These are phyloP conservation scores for Schizosaccharomyces cryophilus DNA, from an alignment of 805 yeast genomes.

Conservation along the genomic window DNA sequence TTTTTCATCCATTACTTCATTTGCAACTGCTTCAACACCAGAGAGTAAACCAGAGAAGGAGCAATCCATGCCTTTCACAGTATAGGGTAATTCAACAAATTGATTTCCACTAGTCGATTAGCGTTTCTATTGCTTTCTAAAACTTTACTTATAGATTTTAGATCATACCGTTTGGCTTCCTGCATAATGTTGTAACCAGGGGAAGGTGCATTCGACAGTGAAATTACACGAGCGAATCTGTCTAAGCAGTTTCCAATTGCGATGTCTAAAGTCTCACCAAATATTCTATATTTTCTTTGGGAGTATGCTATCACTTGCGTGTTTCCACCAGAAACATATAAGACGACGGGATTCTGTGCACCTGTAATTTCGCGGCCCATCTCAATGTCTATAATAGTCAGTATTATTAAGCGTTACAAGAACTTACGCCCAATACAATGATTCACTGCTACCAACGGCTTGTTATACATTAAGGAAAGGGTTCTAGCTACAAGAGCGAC, in stretches of 20 bases:
- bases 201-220: slow-evolving; percentile 76
- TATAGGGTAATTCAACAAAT: slow-evolving; percentile 64
- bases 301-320: slow-evolving; percentile 96
- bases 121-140: neutral
- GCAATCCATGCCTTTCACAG: slow-evolving; percentile 95
- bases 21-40: slow-evolving; percentile 55
- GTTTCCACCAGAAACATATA: slow-evolving; percentile 94
- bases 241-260: slow-evolving; percentile 96
- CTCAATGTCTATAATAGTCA: slow-evolving; percentile 41
- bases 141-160: no score
- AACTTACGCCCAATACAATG: slow-evolving; percentile 67
- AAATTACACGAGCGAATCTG: slow-evolving; percentile 75
- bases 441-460: slow-evolving; percentile 82
- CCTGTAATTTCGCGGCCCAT: slow-evolving; percentile 98
- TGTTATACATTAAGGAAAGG: slow-evolving; percentile 47
- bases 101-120: slow-evolving; percentile 12
- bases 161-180: slow-evolving; percentile 42
- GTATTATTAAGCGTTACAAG: neutral
- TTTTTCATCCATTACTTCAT: slow-evolving; percentile 27
- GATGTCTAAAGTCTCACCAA: slow-evolving; percentile 95
- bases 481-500: slow-evolving; percentile 86
- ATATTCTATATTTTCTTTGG: slow-evolving; percentile 78
- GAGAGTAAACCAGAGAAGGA: slow-evolving; percentile 92
- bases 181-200: slow-evolving; percentile 97
- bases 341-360: slow-evolving; percentile 90